phyloP scores from a whole-genome alignment of 345 rosid species.

The Eucalyptus sideroxylon region DNA sequence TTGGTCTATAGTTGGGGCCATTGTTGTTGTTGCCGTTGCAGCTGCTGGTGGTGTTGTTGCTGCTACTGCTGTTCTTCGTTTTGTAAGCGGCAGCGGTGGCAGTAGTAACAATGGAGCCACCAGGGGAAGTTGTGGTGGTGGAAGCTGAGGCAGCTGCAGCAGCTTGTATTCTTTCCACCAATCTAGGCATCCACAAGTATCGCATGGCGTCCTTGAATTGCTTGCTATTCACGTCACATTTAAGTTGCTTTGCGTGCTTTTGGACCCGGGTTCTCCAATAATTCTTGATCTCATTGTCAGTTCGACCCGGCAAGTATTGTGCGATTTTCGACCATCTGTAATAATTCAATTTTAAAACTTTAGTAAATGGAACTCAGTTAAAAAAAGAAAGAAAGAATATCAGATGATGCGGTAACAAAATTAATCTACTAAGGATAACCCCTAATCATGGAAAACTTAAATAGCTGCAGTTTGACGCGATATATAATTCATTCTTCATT shows the following conservation, averaged over 20 bases:
- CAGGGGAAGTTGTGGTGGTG: not conserved
- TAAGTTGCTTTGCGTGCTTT: slow-evolving; percentile 80
- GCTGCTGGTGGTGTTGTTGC: not conserved
- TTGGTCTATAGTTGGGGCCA: not conserved
- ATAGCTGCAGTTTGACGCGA: not conserved
- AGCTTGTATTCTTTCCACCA: slow-evolving; percentile 84
- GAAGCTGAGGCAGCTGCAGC: slow-evolving; percentile 17
- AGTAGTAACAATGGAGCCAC: not conserved
- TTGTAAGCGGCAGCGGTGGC: not conserved
- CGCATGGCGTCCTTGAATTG: slow-evolving; percentile 81
- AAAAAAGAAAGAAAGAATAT: not conserved
- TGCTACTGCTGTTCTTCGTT: not conserved
- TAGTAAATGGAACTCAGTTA: not conserved
- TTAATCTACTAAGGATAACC: not conserved
- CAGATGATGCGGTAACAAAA: not conserved
- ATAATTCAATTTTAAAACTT: not conserved
- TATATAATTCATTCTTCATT: not conserved
- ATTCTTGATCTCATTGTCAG: slow-evolving; percentile 94
- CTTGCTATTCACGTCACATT: slow-evolving; percentile 86
- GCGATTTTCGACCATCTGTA: slow-evolving; percentile 92
- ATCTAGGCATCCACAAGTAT: slow-evolving; percentile 80
- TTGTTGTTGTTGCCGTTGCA: not conserved
- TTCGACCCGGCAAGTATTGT: slow-evolving; percentile 83
- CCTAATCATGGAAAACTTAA: not conserved
- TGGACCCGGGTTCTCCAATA: slow-evolving; percentile 98